Percentiles rank a stretch among this genome's conserved stretches.
phyloP scores from a whole-genome alignment of 805 yeast genomes.

The Ogataea ganodermae region DNA sequence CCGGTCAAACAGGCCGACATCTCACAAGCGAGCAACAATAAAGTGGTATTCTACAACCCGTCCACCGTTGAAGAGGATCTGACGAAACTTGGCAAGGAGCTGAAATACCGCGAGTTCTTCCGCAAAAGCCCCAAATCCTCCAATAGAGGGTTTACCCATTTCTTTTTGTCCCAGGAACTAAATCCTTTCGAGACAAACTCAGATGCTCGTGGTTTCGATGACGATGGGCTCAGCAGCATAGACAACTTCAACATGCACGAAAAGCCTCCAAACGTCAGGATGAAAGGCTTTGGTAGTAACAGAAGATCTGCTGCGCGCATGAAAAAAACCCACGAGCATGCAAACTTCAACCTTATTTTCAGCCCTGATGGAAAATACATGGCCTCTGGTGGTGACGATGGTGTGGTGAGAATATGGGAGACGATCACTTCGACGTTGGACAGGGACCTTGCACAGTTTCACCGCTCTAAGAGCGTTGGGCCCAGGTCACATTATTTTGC shows the following conservation, averaged over 20 bases:
- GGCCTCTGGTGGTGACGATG: conserved; percentile 83
- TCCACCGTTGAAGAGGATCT: conserved; percentile 38
- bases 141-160: conserved; percentile 48
- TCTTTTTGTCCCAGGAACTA: conserved; percentile 69
- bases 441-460: conserved; percentile 35
- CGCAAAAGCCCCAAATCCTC: conserved; percentile 46
- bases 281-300: not conserved
- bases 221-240: conserved; percentile 7
- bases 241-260: conserved; percentile 13
- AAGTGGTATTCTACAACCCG: conserved; percentile 3
- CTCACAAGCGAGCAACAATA: not conserved
- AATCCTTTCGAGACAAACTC: conserved; percentile 24
- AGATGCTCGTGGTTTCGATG: conserved; percentile 2
- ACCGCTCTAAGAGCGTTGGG: not conserved
- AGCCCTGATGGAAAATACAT: conserved; percentile 77
- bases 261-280: conserved; percentile 10
- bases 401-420: conserved; percentile 71
- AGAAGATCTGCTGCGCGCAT: not conserved
- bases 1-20: conserved; percentile 7
- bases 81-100: conserved; percentile 46
- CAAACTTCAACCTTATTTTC: conserved; percentile 76
- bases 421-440: conserved; percentile 75
- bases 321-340: conserved; percentile 34
- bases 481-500: not conserved
- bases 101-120: conserved; percentile 56